Base-by-base conservation (phyloP, 129 eudicot genomes). In the Escallonia rubra region DNA sequence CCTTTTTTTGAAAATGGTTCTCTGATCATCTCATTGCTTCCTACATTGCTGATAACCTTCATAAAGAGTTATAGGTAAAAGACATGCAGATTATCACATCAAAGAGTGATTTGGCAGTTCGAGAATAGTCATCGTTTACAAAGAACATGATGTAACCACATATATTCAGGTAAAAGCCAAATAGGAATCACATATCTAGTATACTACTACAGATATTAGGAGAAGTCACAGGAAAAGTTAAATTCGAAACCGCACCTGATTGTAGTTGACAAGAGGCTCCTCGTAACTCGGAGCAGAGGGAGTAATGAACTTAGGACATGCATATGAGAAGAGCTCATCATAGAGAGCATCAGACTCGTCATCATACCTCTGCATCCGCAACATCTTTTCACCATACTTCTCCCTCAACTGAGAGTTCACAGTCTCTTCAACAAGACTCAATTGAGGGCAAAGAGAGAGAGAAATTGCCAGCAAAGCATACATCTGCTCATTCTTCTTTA, bases 401-500 rank as follows among this genome's bases (percentile, higher is more conserved):
- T 93, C 99, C 64, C 93, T 72, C 59, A 93, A 74, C 60, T 93
- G 99, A 67, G 92, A 64, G 68, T 89, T 86, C 48, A 89, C 96
- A 58, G 83, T 80, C 78, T 93, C 99, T 66, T 93, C 96, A 53
- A 93, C 90, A 77, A 86, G 96, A 80, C 86, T 86, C 62, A 74
- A 79, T 72, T 86, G 96, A 53, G 99, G 99, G 65, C 99, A 93
- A 66, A 93, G 95, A 43, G 99, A 89, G 15, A 93, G 95, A 50
- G 80, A 82, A 58, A 89, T 69, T 10, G 99, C 93, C 60, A 93
- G 80, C 80, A 93, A 61, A 57, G 99, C 99, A 86, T 93, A 93
- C 99, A 89, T 93, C 77, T 93, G 99, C 82, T 93, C 99, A 57
- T 89, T 93, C 83, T 93, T 93, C 87, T 93, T 93, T 64, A 93